Percentiles rank a stretch among this genome's conserved stretches.
Conservation (phyloP, 768 basidiomycete species). For the Boletus vermiculosoides region DNA sequence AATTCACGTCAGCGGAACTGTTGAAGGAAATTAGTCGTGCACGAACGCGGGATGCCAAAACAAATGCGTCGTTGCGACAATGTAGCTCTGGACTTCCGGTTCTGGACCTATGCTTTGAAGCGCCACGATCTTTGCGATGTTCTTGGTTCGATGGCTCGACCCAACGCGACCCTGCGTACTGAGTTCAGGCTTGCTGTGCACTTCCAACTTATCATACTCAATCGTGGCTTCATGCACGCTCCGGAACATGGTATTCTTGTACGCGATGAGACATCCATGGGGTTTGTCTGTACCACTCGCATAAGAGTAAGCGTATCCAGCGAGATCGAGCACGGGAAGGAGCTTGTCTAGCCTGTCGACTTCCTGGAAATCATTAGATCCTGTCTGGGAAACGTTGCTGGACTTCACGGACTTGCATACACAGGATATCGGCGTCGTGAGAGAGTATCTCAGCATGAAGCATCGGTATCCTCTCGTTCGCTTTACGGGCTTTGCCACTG, state of each 20-base stretch:
- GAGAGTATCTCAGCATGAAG: constrained; percentile 70
- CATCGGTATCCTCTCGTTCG: constrained; percentile 70
- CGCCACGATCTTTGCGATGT: constrained; percentile 76
- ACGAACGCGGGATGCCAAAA: constrained; percentile 92
- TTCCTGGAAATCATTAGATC: constrained; percentile 52
- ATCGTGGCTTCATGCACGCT: constrained; percentile 49
- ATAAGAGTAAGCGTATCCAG: constrained; percentile 64
- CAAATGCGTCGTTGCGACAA: constrained; percentile 87
- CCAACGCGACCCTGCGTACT: constrained; percentile 42
- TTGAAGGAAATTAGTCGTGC: background rate
- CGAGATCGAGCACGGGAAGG: constrained; percentile 59
- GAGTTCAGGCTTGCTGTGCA: constrained; percentile 40
- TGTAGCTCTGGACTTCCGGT: constrained; percentile 46
- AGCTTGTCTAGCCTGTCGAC: constrained; percentile 80
- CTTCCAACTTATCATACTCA: constrained; percentile 64
- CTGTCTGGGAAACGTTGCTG: background rate
- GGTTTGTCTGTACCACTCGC: constrained; percentile 72
- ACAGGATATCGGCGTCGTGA: constrained; percentile 76
- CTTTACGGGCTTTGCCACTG: constrained; percentile 78
- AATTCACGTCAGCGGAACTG: background rate
- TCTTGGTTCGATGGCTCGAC: constrained; percentile 68
- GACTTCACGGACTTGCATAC: constrained; percentile 66
- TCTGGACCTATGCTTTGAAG: constrained; percentile 45
- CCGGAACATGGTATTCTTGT: constrained; percentile 51
- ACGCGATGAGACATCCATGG: constrained; percentile 86